Percentiles rank a stretch among this genome's conserved stretches.
Conservation (phyloP, 306 rosid genomes). For the barrel medic (Medicago truncatula) region MtrunA17r5.0-ANR NC_053048.1:8422001-8422500, state of each 20-base stretch:
- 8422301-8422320: background rate
- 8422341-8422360: background rate
- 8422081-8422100: too few species aligned
- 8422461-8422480: slow-evolving; percentile 87
- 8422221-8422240: background rate
- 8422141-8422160: too few species aligned
- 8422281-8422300: too few species aligned
- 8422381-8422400: background rate
- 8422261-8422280: background rate
- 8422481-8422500: slow-evolving; percentile 96
- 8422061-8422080: too few species aligned
- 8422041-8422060: too few species aligned
- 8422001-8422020: too few species aligned
- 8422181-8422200: background rate
- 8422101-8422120: too few species aligned
- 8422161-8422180: background rate
- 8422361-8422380: slow-evolving; percentile 2
- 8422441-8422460: slow-evolving; percentile 93
- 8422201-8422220: background rate
- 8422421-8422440: slow-evolving; percentile 44
- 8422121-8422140: too few species aligned
- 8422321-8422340: background rate
- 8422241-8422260: background rate
- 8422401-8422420: background rate
- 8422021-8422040: too few species aligned